phyloP scores from a whole-genome alignment of 169 alveolate species.

The Cyclospora cayetanensis region DNA sequence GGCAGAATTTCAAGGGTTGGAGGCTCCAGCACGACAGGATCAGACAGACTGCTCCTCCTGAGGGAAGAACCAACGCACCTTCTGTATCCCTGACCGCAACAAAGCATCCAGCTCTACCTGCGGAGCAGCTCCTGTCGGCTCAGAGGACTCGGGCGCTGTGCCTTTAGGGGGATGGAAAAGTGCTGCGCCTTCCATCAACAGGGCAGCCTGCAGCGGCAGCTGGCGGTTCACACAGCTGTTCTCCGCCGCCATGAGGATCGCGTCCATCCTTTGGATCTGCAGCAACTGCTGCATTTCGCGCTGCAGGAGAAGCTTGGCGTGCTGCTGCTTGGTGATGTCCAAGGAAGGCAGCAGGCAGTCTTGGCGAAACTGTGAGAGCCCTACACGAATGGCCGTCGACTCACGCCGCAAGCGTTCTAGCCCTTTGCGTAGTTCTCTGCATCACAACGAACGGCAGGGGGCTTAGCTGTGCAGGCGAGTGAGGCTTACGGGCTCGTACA shows the following conservation, averaged over 20 bases:
- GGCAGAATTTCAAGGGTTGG: too few species aligned
- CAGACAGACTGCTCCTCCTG: too few species aligned
- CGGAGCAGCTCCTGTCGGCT: neutral
- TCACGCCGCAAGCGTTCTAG: neutral
- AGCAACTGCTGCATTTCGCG: slow-evolving; percentile 27
- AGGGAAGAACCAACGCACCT: neutral
- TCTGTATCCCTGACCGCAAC: neutral
- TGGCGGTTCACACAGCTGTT: neutral
- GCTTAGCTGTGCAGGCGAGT: neutral
- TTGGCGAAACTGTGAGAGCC: neutral
- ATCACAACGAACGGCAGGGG: neutral
- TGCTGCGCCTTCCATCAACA: slow-evolving; percentile 3
- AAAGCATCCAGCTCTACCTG: neutral
- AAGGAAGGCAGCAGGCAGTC: neutral
- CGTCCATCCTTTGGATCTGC: slow-evolving; percentile 20
- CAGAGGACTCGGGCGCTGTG: neutral
- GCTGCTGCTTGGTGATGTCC: neutral
- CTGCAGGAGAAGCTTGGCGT: slow-evolving; percentile 18
- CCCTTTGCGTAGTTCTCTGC: neutral
- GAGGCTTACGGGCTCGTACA: neutral
- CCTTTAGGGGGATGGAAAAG: neutral
- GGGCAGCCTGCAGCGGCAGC: slow-evolving; percentile 43
- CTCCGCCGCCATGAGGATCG: neutral
- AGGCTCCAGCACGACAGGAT: too few species aligned
- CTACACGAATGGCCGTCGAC: neutral